phyloP scores from a whole-genome alignment of 495 filamentous ascomycete genomes.

The Hypoxylon intermedium region DNA sequence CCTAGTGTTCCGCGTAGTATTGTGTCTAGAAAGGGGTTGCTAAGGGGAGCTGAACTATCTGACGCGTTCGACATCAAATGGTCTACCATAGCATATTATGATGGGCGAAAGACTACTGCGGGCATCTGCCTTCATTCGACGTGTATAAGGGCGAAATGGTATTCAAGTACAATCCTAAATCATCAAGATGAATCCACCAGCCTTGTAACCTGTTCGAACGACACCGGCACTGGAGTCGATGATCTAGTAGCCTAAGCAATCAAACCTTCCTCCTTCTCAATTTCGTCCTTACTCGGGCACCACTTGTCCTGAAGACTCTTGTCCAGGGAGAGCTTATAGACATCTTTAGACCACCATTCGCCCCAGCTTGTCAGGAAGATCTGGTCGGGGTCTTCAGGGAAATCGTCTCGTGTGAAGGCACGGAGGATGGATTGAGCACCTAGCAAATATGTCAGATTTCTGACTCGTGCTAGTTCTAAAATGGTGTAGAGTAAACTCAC shows the following conservation, averaged over 20 bases:
- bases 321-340: conserved; percentile 45
- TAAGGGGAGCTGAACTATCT: too few relatives aligned
- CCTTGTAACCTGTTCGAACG: too few relatives aligned
- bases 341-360: conserved; percentile 57
- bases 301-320: conserved; percentile 54
- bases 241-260: background rate
- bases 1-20: too few relatives aligned
- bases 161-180: too few relatives aligned
- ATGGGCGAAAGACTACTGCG: too few relatives aligned
- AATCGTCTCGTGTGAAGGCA: conserved; percentile 51
- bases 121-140: too few relatives aligned
- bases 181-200: too few relatives aligned
- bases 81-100: too few relatives aligned
- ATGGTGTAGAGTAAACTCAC: conserved; percentile 33
- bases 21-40: too few relatives aligned
- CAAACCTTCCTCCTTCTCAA: conserved; percentile 52
- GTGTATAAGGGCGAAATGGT: too few relatives aligned
- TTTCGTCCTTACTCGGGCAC: conserved; percentile 50
- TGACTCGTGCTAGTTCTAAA: background rate
- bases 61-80: too few relatives aligned
- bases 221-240: background rate
- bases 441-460: conserved; percentile 10
- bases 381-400: conserved; percentile 54
- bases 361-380: conserved; percentile 59
- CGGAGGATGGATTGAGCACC: conserved; percentile 50